These are phyloP conservation scores for Stygiomarasmius scandens DNA, from an alignment of 1,284 basidiomycete genomes.

Conservation along the genomic window DNA sequence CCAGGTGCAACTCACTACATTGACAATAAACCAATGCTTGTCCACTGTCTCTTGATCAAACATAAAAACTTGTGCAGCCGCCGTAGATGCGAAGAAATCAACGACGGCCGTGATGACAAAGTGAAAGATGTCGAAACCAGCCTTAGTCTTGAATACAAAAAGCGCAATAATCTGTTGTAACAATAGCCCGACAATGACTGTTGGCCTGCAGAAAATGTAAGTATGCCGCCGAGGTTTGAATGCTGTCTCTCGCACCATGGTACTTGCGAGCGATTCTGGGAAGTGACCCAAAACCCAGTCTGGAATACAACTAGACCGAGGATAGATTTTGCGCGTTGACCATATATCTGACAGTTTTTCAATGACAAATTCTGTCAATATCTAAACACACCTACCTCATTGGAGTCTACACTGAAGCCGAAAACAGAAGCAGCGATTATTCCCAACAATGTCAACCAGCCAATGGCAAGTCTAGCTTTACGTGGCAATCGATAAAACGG, in stretches of 20 bases:
- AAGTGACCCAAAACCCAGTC: conserved; percentile 66
- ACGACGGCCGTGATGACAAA: conserved; percentile 78
- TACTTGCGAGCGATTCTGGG: conserved; percentile 60
- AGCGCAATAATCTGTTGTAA: conserved; percentile 82
- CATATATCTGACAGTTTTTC: neutral
- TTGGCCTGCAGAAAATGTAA: conserved; percentile 52
- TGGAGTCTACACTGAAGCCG: conserved; percentile 61
- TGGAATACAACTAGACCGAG: conserved; percentile 81
- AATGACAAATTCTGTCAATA: neutral
- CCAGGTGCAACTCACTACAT: conserved; percentile 55
- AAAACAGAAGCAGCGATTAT: conserved; percentile 83
- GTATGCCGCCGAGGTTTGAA: neutral
- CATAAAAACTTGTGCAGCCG: conserved; percentile 75
- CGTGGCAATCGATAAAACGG: conserved; percentile 73
- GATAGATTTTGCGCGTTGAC: conserved; percentile 69
- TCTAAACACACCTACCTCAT: conserved; percentile 38
- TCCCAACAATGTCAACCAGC: conserved; percentile 73
- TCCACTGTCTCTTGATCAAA: conserved; percentile 63
- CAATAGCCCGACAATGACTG: conserved; percentile 81
- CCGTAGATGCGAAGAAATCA: conserved; percentile 68
- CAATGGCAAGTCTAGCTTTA: conserved; percentile 56
- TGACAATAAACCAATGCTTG: conserved; percentile 82
- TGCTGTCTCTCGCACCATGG: conserved; percentile 55
- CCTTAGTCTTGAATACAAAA: conserved; percentile 81
- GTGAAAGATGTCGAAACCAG: conserved; percentile 80